Evolutionary conservation across 2,329 filamentous ascomycete genomes (phyloP), one percentile per base, ranked within the genome.

Genomic region (Rhynchosporium agropyri): DNA sequence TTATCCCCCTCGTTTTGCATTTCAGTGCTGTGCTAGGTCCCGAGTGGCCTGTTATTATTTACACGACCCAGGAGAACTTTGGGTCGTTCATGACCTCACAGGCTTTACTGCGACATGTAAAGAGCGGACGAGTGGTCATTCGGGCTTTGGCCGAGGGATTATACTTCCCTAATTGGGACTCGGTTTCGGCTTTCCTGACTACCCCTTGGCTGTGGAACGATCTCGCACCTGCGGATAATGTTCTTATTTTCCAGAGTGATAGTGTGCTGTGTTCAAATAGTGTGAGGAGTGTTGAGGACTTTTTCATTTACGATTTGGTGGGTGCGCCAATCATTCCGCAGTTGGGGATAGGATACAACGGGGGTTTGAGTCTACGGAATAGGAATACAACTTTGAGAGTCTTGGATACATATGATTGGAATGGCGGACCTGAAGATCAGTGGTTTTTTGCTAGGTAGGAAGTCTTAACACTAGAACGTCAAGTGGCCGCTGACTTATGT

Each of bases 41-140:
- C 26, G 66, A 70, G 31, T 81, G 79, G 79, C 78, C 78, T 7
- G 72, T 81, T 36, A 72, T 80, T 29, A 75, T 80, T 55, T 79
- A 77, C 65, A 80, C 79, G 0, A 62, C 65, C 1, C 64, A 62
- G 13, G 67, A 70, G 49, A 71, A 72, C 53, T 67, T 70, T 26
- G 68, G 67, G 3, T 65, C 67, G 31, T 74, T 74, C 38, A 73
- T 69, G 62, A 69, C 74, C n/a, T 76, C 75, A 1, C 71, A 75
- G 1, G 65, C 77, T 8, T 76, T 79, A 61, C 67, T 71, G 6
- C 77, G 77, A 7, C 72, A 76, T 29, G 68, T 78, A 31, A 66
- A 68, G 10, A 60, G 66, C 4, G 71, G 73, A 4, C 67, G 71
- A 9, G 70, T 80, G 62, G 68, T 76, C 40, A 71, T 80, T 50